These are phyloP conservation scores for Ceratocystis variospora DNA, from an alignment of 2,329 filamentous ascomycete genomes.

Conservation along the genomic window DNA sequence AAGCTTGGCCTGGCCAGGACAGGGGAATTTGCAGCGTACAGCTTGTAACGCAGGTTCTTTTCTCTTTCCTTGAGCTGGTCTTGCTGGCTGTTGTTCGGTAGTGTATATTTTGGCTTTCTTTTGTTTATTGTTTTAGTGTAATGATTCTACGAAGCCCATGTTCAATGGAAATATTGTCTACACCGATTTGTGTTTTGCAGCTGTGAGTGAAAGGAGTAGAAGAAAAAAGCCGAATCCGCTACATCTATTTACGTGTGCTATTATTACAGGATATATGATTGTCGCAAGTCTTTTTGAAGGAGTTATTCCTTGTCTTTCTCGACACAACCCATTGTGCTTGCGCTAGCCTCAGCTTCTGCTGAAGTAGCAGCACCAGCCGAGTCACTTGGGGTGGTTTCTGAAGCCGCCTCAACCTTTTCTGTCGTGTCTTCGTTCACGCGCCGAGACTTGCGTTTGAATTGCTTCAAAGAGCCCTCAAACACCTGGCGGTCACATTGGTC, in stretches of 20 bases:
- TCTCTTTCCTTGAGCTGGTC: neutral
- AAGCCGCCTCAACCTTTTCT: neutral
- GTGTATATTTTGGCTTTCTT: conserved; percentile 11
- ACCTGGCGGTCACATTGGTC: conserved; percentile 7
- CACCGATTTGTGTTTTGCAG: neutral
- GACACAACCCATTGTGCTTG: neutral
- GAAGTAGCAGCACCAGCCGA: neutral
- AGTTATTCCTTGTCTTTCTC: too few species aligned
- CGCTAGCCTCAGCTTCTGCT: neutral
- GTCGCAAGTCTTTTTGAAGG: too few species aligned
- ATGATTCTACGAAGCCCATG: conserved; percentile 15
- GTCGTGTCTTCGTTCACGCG: neutral
- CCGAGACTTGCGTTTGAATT: neutral
- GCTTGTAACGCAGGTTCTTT: neutral
- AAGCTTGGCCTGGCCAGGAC: conserved; percentile 7
- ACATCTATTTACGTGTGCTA: neutral
- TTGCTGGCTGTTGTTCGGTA: neutral
- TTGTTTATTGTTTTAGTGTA: conserved; percentile 13
- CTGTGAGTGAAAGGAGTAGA: neutral
- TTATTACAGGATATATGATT: neutral
- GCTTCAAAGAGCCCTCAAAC: conserved; percentile 10
- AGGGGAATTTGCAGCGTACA: neutral
- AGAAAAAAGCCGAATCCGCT: too few species aligned
- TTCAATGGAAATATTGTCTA: conserved; percentile 13
- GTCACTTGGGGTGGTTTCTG: neutral